A percentile compares a stretch with the other conserved stretches of the same genome.
Evolutionary conservation across 805 yeast genomes (phyloP).

Genomic region (Yarrowia osloensis): DNA sequence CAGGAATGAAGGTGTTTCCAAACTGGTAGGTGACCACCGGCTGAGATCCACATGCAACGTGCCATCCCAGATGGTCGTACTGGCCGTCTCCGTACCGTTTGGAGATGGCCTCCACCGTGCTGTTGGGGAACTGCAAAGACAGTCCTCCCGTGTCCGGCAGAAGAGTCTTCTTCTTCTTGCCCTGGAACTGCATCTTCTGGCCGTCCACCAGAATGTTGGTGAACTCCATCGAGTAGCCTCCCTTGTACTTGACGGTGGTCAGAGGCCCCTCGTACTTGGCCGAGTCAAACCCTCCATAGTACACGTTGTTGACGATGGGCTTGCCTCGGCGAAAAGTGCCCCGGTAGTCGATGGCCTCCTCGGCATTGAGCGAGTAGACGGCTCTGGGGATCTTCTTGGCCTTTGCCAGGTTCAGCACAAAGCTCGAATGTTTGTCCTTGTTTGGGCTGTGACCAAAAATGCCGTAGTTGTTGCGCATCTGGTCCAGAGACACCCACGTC

Average conservation of each 20-base stretch:
- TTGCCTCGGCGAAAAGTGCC: background rate
- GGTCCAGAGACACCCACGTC: slow-evolving; percentile 6
- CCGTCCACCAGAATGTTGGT: background rate
- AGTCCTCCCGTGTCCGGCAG: slow-evolving; percentile 12
- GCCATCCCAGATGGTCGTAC: background rate
- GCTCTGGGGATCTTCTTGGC: background rate
- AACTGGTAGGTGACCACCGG: slow-evolving; percentile 4
- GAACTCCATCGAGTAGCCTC: slow-evolving; percentile 2
- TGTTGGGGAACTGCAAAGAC: background rate
- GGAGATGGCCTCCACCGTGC: background rate
- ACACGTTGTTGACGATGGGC: slow-evolving; percentile 1
- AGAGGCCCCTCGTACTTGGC: slow-evolving; percentile 16
- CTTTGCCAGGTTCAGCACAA: background rate
- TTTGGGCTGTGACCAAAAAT: background rate
- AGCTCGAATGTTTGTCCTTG: slow-evolving; percentile 7
- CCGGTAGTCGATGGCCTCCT: background rate
- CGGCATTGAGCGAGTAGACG: slow-evolving; percentile 1
- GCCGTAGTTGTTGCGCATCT: slow-evolving; percentile 9
- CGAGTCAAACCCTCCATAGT: background rate
- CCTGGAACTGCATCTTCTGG: background rate
- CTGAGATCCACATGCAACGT: background rate
- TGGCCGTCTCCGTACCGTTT: background rate
- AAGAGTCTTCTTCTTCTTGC: background rate
- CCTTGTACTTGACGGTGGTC: slow-evolving; percentile 3
- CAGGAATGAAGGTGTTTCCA: background rate